Conservation (phyloP, 352 stramenopile genomes). For the Phytophthora pini region DNA sequence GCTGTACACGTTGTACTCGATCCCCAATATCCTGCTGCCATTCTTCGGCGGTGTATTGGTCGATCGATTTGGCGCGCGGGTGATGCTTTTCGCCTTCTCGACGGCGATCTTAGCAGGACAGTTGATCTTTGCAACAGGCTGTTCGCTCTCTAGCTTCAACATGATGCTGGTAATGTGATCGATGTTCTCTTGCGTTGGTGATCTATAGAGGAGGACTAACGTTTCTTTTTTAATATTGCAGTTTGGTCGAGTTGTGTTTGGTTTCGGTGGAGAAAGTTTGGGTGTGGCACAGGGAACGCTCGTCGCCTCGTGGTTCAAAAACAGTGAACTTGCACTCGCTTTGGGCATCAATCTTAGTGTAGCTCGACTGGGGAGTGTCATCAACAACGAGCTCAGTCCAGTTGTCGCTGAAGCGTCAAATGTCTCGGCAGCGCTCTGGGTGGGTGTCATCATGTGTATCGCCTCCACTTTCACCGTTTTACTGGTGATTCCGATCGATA, state of each 20-base stretch:
- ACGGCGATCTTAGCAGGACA: slow-evolving; percentile 84
- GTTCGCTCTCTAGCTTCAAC: slow-evolving; percentile 78
- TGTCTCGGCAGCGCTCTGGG: slow-evolving; percentile 85
- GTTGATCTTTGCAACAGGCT: slow-evolving; percentile 89
- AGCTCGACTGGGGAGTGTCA: slow-evolving; percentile 88
- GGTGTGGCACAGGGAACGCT: slow-evolving; percentile 92
- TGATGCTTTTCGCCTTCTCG: slow-evolving; percentile 90
- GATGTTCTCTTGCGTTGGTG: not conserved
- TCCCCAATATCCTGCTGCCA: slow-evolving; percentile 93
- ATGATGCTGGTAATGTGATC: slow-evolving; percentile 64
- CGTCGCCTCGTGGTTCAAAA: slow-evolving; percentile 93
- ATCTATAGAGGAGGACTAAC: slow-evolving; percentile 6
- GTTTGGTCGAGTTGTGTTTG: slow-evolving; percentile 91
- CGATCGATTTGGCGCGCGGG: slow-evolving; percentile 85
- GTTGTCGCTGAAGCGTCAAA: slow-evolving; percentile 68
- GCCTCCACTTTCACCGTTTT: slow-evolving; percentile 73
- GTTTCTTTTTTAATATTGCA: slow-evolving; percentile 33
- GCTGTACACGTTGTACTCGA: slow-evolving; percentile 94
- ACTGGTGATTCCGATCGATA: slow-evolving; percentile 85
- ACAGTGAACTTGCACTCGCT: slow-evolving; percentile 92
- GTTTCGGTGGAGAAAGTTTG: slow-evolving; percentile 92
- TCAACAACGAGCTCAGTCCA: slow-evolving; percentile 93
- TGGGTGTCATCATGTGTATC: slow-evolving; percentile 86
- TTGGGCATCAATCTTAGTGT: slow-evolving; percentile 94
- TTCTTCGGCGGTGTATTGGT: slow-evolving; percentile 94